Conservation (phyloP, 768 basidiomycete species). For the Lyophyllum atratum region DNA sequence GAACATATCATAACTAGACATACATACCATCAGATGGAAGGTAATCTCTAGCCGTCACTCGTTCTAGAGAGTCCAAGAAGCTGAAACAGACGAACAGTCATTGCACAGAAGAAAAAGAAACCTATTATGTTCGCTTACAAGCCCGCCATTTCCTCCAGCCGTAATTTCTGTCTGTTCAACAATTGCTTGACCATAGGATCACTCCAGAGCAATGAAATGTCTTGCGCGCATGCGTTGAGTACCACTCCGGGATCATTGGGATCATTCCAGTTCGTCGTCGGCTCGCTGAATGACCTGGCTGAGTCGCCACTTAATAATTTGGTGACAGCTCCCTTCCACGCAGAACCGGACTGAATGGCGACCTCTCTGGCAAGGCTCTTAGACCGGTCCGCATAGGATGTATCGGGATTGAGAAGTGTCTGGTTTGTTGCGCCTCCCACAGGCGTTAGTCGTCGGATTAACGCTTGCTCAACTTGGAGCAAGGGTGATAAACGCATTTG, state of each 20-base stretch:
- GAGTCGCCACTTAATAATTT: constrained; percentile 32
- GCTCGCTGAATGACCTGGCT: constrained; percentile 27
- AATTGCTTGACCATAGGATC: constrained; percentile 53
- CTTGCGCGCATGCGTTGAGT: constrained; percentile 58
- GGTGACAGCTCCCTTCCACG: constrained; percentile 53
- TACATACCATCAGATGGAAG: constrained; percentile 64
- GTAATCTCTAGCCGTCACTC: constrained; percentile 63
- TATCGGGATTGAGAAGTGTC: constrained; percentile 21
- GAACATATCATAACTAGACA: background rate
- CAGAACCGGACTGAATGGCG: constrained; percentile 49
- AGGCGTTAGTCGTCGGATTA: constrained; percentile 60
- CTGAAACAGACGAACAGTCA: constrained; percentile 40
- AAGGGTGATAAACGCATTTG: constrained; percentile 64
- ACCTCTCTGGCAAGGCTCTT: constrained; percentile 42
- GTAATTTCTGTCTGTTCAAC: constrained; percentile 52
- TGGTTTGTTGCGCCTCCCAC: constrained; percentile 36
- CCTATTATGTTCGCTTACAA: constrained; percentile 51
- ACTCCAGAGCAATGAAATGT: constrained; percentile 69
- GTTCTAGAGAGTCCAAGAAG: constrained; percentile 66
- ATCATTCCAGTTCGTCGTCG: constrained; percentile 43
- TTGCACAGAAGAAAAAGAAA: background rate
- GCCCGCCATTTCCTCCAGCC: constrained; percentile 68
- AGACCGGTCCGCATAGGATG: constrained; percentile 25
- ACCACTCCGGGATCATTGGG: constrained; percentile 59
- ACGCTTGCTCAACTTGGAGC: constrained; percentile 57